Base-by-base conservation (phyloP, 495 filamentous ascomycete species). In the Lasiosphaeria miniovina region DNA sequence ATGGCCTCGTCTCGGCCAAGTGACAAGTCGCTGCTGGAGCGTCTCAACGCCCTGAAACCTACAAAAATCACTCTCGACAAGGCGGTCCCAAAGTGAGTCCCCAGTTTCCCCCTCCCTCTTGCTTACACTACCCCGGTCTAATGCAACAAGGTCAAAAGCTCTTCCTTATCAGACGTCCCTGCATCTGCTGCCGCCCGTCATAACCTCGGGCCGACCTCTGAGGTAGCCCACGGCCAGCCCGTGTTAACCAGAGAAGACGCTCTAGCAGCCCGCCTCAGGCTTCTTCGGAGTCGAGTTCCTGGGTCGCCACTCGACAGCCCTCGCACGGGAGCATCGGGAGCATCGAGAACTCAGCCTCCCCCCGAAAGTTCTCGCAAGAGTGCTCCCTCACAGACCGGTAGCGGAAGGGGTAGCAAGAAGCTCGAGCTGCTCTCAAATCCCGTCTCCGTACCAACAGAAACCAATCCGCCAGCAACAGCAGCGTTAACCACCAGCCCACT, bases 21-120 rank as follows among this genome's bases (percentile, higher is more conserved):
- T 46, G 94, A 97, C 75, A 83, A 87, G 72, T 91, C 90, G 0
- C 90, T 98, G 65, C 86, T 93, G 38, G 89, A 92, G 59, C 82
- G 91, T 67, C 77, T 97, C 54, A 96, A 95, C 68, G 87, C 88
- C 51, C 82, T 98, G 56, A 77, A 78, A 53, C 63, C 74, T 10
- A 71, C 67, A 54, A 65, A 62, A 36, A 68, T 78, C 43, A 68
- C 62, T 5, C 66, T 78, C 24, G 69, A 70, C 14, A 61, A 61
- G n/a, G 43, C 65, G 24, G 24, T 24, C 45, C 54, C 43, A n/a
- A 46, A 46, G 43, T 46, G 15, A 46, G 43, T 46, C 11, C 12
- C 12, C 43, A n/a, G 12, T 46, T 11, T 11, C 1, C 12, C 15
- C 15, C 12, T 46, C 12, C 1, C 43, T 46, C 15, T 2, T 46